Evolutionary conservation across 495 filamentous ascomycete species (phyloP).

Genomic region (Sporormia fimetaria): DNA sequence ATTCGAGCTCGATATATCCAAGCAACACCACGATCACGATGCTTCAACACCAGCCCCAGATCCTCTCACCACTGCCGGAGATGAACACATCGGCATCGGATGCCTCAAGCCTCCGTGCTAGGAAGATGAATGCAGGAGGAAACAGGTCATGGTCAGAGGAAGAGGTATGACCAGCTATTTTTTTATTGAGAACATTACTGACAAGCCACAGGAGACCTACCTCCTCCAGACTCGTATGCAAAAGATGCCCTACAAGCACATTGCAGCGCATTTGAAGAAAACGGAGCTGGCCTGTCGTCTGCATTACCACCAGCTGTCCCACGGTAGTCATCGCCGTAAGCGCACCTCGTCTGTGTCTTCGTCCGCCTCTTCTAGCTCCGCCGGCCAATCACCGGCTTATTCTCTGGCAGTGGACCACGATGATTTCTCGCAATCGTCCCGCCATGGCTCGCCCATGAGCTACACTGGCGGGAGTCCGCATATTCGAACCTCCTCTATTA

Average conservation of each 20-base stretch:
- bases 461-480: constrained; percentile 21
- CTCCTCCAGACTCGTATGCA: constrained; percentile 71
- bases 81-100: constrained; percentile 12
- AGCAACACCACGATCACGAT: constrained; percentile 7
- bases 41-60: constrained; percentile 25
- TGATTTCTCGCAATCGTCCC: constrained; percentile 25
- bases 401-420: constrained; percentile 22
- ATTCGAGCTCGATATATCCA: neutral
- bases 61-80: constrained; percentile 26
- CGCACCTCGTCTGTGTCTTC: constrained; percentile 53
- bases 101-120: constrained; percentile 15
- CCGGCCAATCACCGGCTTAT: constrained; percentile 28
- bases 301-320: constrained; percentile 74
- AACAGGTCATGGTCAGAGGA: constrained; percentile 32
- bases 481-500: constrained; percentile 11
- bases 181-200: neutral
- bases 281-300: constrained; percentile 76
- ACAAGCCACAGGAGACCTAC: constrained; percentile 56
- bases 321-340: constrained; percentile 64
- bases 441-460: constrained; percentile 25
- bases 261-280: constrained; percentile 71
- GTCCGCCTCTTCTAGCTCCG: constrained; percentile 24
- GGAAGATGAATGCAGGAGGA: constrained; percentile 30
- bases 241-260: constrained; percentile 85
- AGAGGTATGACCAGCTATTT: constrained; percentile 19